Percentiles rank a stretch among this genome's conserved stretches.
Conservation (phyloP, 192 early-diverging fungal genomes). For the Coemansia sp. region DNA sequence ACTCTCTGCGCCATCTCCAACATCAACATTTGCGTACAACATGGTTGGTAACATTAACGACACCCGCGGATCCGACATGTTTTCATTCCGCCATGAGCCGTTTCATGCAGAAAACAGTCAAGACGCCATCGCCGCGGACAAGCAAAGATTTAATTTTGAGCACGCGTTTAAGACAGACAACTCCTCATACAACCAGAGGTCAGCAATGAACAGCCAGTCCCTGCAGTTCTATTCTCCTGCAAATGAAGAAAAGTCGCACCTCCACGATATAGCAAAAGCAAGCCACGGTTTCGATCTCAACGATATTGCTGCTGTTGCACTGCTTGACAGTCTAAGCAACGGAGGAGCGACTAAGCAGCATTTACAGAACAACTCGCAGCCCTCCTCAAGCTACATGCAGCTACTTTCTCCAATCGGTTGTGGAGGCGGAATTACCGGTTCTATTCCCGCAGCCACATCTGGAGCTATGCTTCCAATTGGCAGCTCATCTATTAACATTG, state of each 20-base stretch:
- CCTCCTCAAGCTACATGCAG: not conserved
- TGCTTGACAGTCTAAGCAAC: slow-evolving; percentile 48
- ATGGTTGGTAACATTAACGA: not conserved
- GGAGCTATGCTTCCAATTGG: not conserved
- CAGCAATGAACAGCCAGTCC: not conserved
- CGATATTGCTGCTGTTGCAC: slow-evolving; percentile 51
- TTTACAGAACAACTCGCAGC: not conserved
- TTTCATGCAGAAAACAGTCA: slow-evolving; percentile 18
- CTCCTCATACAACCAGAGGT: not conserved
- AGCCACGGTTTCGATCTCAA: slow-evolving; percentile 26
- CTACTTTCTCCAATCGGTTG: not conserved
- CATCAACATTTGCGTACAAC: slow-evolving; percentile 2
- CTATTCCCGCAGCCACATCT: not conserved
- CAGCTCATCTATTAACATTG: slow-evolving; percentile 2
- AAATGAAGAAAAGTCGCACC: not conserved
- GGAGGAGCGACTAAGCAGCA: slow-evolving; percentile 13
- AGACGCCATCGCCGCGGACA: slow-evolving; percentile 13
- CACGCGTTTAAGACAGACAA: not conserved
- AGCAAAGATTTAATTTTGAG: not conserved
- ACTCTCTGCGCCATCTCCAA: not conserved
- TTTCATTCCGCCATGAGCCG: slow-evolving; percentile 24
- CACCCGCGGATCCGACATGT: slow-evolving; percentile 5
- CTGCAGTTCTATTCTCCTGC: not conserved
- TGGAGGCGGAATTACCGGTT: not conserved
- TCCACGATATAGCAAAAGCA: not conserved